Percentiles rank a stretch among this genome's conserved stretches.
These are phyloP conservation scores for Ophiostoma perfectum DNA, from an alignment of 2,329 filamentous ascomycete genomes.

Conservation along the genomic window DNA sequence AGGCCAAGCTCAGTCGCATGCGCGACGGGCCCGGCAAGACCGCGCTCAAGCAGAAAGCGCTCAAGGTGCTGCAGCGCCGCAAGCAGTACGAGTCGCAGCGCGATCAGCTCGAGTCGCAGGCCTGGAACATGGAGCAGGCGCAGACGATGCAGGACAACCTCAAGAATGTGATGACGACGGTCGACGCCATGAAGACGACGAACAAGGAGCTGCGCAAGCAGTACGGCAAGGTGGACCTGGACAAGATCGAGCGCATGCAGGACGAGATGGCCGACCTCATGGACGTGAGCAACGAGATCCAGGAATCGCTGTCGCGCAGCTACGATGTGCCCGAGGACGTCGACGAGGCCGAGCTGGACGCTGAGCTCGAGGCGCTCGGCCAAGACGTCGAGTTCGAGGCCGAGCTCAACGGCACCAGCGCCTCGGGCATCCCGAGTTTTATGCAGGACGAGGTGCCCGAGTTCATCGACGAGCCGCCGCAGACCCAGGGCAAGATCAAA, in stretches of 20 bases:
- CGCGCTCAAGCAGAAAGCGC: slow-evolving; percentile 87
- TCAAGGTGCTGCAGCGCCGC: slow-evolving; percentile 87
- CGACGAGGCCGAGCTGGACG: slow-evolving; percentile 92
- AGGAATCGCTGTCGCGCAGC: slow-evolving; percentile 82
- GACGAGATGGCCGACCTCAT: slow-evolving; percentile 98
- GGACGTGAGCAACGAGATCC: slow-evolving; percentile 96
- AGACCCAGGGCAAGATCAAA: slow-evolving; percentile 26
- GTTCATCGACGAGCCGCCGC: slow-evolving; percentile 87
- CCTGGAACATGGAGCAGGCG: slow-evolving; percentile 99
- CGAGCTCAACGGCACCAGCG: slow-evolving; percentile 48
- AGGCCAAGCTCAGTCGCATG: slow-evolving; percentile 83
- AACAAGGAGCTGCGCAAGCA: slow-evolving; percentile 89
- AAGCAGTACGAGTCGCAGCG: slow-evolving; percentile 93
- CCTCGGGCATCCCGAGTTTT: slow-evolving; percentile 69
- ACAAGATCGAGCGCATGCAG: slow-evolving; percentile 95
- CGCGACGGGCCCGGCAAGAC: slow-evolving; percentile 91
- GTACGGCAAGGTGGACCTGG: slow-evolving; percentile 95
- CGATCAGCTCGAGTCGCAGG: slow-evolving; percentile 87
- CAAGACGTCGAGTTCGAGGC: slow-evolving; percentile 88
- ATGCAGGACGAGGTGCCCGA: slow-evolving; percentile 84
- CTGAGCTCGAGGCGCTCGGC: slow-evolving; percentile 88
- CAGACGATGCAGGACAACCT: slow-evolving; percentile 98
- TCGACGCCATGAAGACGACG: slow-evolving; percentile 94
- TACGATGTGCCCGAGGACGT: slow-evolving; percentile 97
- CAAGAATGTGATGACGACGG: slow-evolving; percentile 96